phyloP scores from a whole-genome alignment of 2,329 filamentous ascomycete genomes.

The Clonostachys chloroleuca region DNA sequence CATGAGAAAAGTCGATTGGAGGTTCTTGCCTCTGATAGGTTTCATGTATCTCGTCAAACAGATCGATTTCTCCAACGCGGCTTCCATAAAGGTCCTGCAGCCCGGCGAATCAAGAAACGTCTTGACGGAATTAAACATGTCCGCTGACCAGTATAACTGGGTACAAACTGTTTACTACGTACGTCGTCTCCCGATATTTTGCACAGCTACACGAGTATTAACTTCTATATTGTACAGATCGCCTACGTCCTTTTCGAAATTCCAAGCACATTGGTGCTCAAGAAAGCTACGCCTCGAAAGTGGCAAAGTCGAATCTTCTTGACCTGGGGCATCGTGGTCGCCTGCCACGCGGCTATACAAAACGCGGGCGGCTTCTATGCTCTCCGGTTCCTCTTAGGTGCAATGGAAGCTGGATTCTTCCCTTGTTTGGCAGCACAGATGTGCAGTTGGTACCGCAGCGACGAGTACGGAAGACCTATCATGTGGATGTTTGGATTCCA shows the following conservation, averaged over 20 bases:
- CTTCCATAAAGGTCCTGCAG: conserved; percentile 34
- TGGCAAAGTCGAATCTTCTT: conserved; percentile 4
- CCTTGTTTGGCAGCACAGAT: conserved; percentile 26
- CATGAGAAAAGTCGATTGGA: conserved; percentile 30
- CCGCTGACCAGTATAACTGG: not conserved
- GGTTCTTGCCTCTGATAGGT: conserved; percentile 29
- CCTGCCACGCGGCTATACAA: conserved; percentile 39
- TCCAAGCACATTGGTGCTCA: conserved; percentile 23
- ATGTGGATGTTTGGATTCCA: conserved; percentile 34
- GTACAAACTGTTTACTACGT: not conserved
- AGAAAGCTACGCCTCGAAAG: not conserved
- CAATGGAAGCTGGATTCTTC: conserved; percentile 39
- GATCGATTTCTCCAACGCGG: conserved; percentile 32
- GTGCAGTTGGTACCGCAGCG: conserved; percentile 38
- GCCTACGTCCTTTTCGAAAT: conserved; percentile 32
- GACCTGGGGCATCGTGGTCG: conserved; percentile 13
- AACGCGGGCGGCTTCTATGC: conserved; percentile 30
- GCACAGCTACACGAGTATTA: conserved; percentile 17
- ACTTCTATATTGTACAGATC: conserved; percentile 15
- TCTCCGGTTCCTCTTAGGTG: conserved; percentile 36
- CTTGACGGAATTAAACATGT: not conserved
- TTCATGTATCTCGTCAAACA: conserved; percentile 35
- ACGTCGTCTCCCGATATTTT: conserved; percentile 2
- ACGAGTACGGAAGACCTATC: conserved; percentile 34
- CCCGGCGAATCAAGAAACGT: conserved; percentile 17